phyloP scores from a whole-genome alignment of 129 eudicot genomes.

The Heracleum sosnowskyi region DNA sequence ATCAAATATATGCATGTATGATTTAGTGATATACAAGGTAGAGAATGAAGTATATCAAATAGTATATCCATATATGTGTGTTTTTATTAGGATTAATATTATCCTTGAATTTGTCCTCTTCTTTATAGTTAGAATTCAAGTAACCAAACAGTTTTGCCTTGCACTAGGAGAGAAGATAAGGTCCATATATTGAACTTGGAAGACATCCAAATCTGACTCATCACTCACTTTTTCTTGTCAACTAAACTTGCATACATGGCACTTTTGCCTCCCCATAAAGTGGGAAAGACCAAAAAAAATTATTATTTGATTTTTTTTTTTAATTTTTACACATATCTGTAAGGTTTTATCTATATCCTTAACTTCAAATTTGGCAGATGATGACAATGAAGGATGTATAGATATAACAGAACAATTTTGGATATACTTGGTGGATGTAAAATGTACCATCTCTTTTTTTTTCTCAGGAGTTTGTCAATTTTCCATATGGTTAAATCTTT shows the following conservation, averaged over 20 bases:
- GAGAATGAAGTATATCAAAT: constrained; percentile 12
- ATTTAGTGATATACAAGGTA: constrained; percentile 4
- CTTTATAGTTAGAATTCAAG: constrained; percentile 9
- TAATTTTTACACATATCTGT: neutral
- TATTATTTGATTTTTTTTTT: neutral
- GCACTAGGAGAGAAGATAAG: constrained; percentile 25
- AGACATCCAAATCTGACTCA: constrained; percentile 58
- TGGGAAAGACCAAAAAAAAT: neutral
- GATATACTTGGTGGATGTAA: neutral
- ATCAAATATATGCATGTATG: neutral
- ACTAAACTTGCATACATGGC: constrained; percentile 8
- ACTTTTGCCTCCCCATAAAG: constrained; percentile 18
- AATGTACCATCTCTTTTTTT: neutral
- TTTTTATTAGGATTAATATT: neutral
- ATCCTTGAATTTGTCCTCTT: constrained; percentile 17
- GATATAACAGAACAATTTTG: neutral
- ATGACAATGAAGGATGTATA: constrained; percentile 4
- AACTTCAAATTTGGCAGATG: neutral
- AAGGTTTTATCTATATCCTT: neutral
- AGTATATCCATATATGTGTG: neutral
- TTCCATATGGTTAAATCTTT: neutral
- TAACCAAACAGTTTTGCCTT: neutral
- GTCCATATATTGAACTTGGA: constrained; percentile 30
- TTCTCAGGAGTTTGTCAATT: neutral
- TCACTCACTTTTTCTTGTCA: constrained; percentile 16